phyloP scores from a whole-genome alignment of 2,329 filamentous ascomycete genomes.

The Aspergillus brasiliensis region DNA sequence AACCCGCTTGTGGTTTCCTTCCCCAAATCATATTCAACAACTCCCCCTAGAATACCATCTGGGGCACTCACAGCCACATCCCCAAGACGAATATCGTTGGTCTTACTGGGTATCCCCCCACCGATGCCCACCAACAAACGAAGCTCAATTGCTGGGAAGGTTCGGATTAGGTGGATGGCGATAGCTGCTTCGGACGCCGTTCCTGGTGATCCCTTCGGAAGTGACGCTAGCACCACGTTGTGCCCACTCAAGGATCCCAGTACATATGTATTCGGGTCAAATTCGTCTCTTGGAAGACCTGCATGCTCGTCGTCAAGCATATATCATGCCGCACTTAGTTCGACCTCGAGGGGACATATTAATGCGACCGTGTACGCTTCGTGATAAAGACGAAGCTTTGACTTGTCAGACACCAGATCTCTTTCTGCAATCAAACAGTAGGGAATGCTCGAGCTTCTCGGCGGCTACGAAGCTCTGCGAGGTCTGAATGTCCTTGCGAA shows the following conservation, averaged over 20 bases:
- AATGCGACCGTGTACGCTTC: conserved; percentile 3
- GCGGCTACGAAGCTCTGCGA: neutral
- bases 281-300: neutral
- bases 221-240: conserved; percentile 7
- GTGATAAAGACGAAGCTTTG: neutral
- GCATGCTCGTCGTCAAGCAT: conserved; percentile 12
- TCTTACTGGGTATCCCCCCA: conserved; percentile 28
- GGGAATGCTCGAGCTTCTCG: no score
- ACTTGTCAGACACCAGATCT: neutral
- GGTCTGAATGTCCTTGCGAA: neutral
- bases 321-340: neutral
- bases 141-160: conserved; percentile 22
- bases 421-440: neutral
- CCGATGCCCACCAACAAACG: conserved; percentile 50
- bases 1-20: conserved; percentile 15
- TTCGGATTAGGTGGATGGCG: conserved; percentile 15
- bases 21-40: conserved; percentile 32
- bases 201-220: conserved; percentile 22
- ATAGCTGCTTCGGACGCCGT: conserved; percentile 22
- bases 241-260: conserved; percentile 8
- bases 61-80: conserved; percentile 32
- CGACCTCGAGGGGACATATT: neutral
- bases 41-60: conserved; percentile 14
- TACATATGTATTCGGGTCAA: conserved; percentile 1
- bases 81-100: conserved; percentile 33